Evolutionary conservation across 176 grass and related monocot species (phyloP).

Genomic region (Paspalum notatum): DNA sequence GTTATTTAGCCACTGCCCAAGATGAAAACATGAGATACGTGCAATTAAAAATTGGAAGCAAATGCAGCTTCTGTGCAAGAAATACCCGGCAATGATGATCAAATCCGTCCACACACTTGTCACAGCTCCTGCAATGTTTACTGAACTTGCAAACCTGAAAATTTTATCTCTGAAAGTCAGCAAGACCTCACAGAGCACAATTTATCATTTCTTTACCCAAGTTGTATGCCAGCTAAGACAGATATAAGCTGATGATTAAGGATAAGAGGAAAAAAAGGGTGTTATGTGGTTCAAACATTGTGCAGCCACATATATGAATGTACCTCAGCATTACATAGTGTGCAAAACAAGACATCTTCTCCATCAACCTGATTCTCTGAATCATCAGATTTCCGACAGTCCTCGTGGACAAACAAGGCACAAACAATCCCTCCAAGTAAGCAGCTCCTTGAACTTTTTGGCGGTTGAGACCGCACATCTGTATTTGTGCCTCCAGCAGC

Average conservation of each 20-base stretch:
- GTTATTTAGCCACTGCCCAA: slow-evolving; percentile 89
- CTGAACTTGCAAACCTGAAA: slow-evolving; percentile 81
- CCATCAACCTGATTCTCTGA: slow-evolving; percentile 61
- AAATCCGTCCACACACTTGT: slow-evolving; percentile 96
- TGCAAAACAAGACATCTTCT: slow-evolving; percentile 85
- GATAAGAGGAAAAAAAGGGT: not conserved
- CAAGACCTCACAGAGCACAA: slow-evolving; percentile 16
- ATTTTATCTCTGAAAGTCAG: slow-evolving; percentile 12
- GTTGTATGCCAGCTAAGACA: slow-evolving; percentile 24
- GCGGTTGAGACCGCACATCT: slow-evolving; percentile 10
- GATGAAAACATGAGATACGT: slow-evolving; percentile 26
- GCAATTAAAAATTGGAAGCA: slow-evolving; percentile 26
- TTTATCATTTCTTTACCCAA: slow-evolving; percentile 21
- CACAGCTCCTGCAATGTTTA: slow-evolving; percentile 94
- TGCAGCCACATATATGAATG: not conserved
- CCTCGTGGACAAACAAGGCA: slow-evolving; percentile 73
- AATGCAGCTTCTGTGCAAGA: slow-evolving; percentile 21
- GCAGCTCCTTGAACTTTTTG: slow-evolving; percentile 56
- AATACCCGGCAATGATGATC: slow-evolving; percentile 93
- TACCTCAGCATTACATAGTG: slow-evolving; percentile 90
- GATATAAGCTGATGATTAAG: slow-evolving; percentile 7
- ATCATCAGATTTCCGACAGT: slow-evolving; percentile 69
- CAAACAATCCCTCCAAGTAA: slow-evolving; percentile 69
- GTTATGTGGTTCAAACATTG: slow-evolving; percentile 4
- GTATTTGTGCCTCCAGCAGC: slow-evolving; percentile 45